A percentile compares a stretch with the other conserved stretches of the same genome.
Evolutionary conservation across 2,329 filamentous ascomycete genomes (phyloP).

Genomic region (Gaeumannomyces tritici): DNA sequence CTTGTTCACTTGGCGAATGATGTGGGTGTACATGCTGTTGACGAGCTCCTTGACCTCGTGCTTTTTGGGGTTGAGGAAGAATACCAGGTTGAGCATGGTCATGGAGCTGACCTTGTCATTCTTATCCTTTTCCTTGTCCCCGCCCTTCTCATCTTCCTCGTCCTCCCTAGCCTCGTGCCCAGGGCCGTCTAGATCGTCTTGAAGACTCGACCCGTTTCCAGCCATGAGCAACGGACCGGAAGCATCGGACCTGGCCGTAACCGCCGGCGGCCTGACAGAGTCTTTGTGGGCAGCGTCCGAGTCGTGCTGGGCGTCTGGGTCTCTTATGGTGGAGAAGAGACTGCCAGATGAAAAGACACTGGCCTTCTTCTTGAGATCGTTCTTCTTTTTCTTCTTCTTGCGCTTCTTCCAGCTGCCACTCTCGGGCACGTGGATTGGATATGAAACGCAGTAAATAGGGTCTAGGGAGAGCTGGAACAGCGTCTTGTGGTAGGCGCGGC

Average conservation of each 20-base stretch:
- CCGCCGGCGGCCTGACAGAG: neutral
- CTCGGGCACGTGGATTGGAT: constrained; percentile 72
- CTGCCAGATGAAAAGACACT: neutral
- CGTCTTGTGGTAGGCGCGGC: constrained; percentile 66
- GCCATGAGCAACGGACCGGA: neutral
- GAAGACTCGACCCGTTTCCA: constrained; percentile 14
- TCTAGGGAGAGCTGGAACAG: constrained; percentile 77
- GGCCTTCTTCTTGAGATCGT: constrained; percentile 18
- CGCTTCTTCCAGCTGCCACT: constrained; percentile 69
- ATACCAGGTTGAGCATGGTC: constrained; percentile 98
- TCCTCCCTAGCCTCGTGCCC: constrained; percentile 17
- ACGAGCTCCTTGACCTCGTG: constrained; percentile 67
- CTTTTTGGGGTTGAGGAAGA: constrained; percentile 73
- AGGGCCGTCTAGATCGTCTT: constrained; percentile 16
- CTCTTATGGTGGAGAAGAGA: neutral
- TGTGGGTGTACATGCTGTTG: constrained; percentile 73
- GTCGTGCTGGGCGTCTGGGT: constrained; percentile 18
- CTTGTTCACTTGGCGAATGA: constrained; percentile 87
- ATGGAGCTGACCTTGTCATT: constrained; percentile 61
- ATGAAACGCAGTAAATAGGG: constrained; percentile 70
- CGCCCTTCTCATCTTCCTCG: constrained; percentile 12
- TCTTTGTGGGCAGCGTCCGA: constrained; percentile 11
- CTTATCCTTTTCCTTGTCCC: constrained; percentile 33
- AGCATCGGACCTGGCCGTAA: neutral
- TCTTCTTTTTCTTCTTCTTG: constrained; percentile 33